Conservation (phyloP, 2,329 filamentous ascomycete species). For the Ophiostoma fasciatum region DNA sequence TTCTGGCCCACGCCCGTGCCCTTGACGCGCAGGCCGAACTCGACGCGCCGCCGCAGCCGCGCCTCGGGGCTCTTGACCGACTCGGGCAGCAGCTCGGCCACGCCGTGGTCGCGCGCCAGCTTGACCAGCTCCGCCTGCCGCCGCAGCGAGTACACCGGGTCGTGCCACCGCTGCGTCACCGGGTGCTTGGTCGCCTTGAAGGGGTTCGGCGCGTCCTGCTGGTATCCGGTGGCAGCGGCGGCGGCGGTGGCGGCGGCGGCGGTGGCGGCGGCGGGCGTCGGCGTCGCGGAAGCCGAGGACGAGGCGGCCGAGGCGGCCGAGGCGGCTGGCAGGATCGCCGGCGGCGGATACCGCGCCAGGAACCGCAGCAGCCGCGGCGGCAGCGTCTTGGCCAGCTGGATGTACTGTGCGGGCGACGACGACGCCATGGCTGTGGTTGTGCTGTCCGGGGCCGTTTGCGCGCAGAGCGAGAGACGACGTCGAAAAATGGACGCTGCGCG, state of each 20-base stretch:
- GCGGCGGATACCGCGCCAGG: constrained; percentile 78
- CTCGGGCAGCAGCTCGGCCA: constrained; percentile 66
- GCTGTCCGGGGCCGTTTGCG: not conserved
- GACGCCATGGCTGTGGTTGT: constrained; percentile 8
- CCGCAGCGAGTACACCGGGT: constrained; percentile 68
- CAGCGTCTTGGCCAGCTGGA: constrained; percentile 54
- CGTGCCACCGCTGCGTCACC: constrained; percentile 66
- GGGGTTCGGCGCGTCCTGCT: constrained; percentile 52
- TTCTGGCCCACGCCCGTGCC: constrained; percentile 83
- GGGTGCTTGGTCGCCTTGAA: constrained; percentile 71
- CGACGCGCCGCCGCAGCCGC: constrained; percentile 55
- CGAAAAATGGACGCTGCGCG: not conserved
- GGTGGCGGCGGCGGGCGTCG: constrained; percentile 48
- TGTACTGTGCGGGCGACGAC: constrained; percentile 16
- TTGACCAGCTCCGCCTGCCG: constrained; percentile 86
- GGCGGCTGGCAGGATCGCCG: constrained; percentile 35
- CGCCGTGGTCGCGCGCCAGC: constrained; percentile 61
- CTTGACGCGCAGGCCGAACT: constrained; percentile 72
- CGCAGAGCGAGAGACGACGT: not conserved
- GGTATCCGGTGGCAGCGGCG: constrained; percentile 31
- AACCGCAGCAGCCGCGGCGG: constrained; percentile 70
- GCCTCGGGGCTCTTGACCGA: constrained; percentile 62
- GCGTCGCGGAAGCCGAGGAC: constrained; percentile 12
- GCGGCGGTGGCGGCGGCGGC: constrained; percentile 26
- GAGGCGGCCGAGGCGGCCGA: constrained; percentile 23